Conservation (phyloP, 1,284 basidiomycete species). For the Somion occarium region DNA sequence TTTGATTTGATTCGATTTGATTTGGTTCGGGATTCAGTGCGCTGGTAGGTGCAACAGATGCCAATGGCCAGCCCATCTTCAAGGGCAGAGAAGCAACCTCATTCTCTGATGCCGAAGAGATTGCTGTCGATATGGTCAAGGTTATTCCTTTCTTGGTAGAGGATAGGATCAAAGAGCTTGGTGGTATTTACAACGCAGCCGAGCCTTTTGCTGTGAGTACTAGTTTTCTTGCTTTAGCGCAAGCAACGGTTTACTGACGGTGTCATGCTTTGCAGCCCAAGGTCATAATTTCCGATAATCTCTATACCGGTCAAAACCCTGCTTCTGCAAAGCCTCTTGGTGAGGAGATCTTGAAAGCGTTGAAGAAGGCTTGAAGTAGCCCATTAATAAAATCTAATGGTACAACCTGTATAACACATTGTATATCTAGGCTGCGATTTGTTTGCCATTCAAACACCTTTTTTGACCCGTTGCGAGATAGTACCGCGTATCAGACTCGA, state of each 20-base stretch:
- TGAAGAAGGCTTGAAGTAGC: slow-evolving; percentile 12
- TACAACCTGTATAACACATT: neutral
- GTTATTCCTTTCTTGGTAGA: slow-evolving; percentile 54
- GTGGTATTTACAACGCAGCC: slow-evolving; percentile 62
- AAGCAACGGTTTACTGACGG: neutral
- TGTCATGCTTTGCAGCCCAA: slow-evolving; percentile 25
- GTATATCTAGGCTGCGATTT: too few relatives aligned
- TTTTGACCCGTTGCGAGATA: too few relatives aligned
- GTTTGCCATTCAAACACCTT: too few relatives aligned
- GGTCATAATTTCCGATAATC: slow-evolving; percentile 42
- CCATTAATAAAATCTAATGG: neutral
- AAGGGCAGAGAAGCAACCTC: slow-evolving; percentile 56
- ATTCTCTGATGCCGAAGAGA: slow-evolving; percentile 51
- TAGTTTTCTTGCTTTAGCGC: neutral
- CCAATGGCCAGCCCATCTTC: slow-evolving; percentile 58
- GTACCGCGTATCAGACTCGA: too few relatives aligned
- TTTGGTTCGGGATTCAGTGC: slow-evolving; percentile 25
- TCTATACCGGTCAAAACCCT: slow-evolving; percentile 73
- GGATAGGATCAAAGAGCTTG: slow-evolving; percentile 53
- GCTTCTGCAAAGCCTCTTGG: slow-evolving; percentile 51
- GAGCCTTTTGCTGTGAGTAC: slow-evolving; percentile 52
- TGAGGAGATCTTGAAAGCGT: slow-evolving; percentile 39
- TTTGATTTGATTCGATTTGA: neutral
- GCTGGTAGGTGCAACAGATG: slow-evolving; percentile 50
- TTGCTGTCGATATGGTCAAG: slow-evolving; percentile 6